Conservation (phyloP, 1,284 basidiomycete species). For the Wolfiporia cocos region DNA sequence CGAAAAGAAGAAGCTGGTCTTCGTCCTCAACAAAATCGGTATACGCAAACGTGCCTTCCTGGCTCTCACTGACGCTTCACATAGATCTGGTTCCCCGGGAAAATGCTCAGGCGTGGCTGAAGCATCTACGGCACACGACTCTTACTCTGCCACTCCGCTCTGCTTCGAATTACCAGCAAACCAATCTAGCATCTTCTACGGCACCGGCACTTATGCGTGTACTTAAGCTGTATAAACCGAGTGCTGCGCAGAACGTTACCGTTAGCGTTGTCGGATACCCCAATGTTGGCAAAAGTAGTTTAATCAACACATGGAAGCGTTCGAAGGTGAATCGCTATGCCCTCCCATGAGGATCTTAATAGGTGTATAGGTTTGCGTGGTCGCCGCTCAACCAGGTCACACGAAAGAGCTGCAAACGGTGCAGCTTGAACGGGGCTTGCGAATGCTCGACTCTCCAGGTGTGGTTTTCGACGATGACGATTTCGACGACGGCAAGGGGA, state of each 20-base stretch:
- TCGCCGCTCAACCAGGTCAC: constrained; percentile 94
- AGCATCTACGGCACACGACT: constrained; percentile 85
- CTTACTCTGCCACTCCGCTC: constrained; percentile 95
- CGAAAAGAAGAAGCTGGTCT: constrained; percentile 85
- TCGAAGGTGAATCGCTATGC: constrained; percentile 75
- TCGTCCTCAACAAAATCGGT: constrained; percentile 94
- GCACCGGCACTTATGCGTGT: constrained; percentile 82
- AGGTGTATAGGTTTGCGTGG: constrained; percentile 83
- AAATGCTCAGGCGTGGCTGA: constrained; percentile 90
- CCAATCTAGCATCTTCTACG: constrained; percentile 71
- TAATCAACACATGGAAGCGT: constrained; percentile 94
- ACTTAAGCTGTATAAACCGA: constrained; percentile 87
- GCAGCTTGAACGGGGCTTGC: constrained; percentile 88
- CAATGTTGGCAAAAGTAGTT: constrained; percentile 93
- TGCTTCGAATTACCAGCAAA: constrained; percentile 74
- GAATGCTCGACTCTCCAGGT: constrained; percentile 93
- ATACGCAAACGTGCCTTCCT: no score
- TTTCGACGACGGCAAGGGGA: constrained; percentile 40
- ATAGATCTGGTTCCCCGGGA: constrained; percentile 82
- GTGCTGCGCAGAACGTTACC: constrained; percentile 67
- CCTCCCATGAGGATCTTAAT: no score
- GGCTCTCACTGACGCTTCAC: constrained; percentile 2
- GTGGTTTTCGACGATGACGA: constrained; percentile 85
- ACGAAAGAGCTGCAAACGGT: constrained; percentile 94
- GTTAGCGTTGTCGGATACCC: constrained; percentile 96